Conservation (phyloP, 2,329 filamentous ascomycete species). For the Calonectria henricotiae region DNA sequence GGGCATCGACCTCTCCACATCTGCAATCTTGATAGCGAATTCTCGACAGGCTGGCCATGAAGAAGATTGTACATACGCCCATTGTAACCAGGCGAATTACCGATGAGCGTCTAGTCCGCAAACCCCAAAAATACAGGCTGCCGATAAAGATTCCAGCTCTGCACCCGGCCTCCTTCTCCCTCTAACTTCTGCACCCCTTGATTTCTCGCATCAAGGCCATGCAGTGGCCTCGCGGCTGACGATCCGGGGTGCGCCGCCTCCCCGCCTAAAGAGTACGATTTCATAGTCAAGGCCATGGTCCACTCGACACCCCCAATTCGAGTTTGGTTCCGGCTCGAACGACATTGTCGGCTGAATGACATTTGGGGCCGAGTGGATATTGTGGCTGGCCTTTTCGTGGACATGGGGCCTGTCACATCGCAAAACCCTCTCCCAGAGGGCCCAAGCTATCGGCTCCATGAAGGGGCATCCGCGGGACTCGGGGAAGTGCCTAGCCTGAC, state of each 20-base stretch:
- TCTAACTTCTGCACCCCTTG: slow-evolving; percentile 40
- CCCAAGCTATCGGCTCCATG: slow-evolving; percentile 23
- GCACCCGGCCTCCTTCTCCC: slow-evolving; percentile 20
- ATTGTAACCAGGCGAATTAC: slow-evolving; percentile 35
- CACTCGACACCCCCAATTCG: slow-evolving; percentile 40
- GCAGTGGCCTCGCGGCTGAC: slow-evolving; percentile 45
- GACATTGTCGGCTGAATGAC: slow-evolving; percentile 47
- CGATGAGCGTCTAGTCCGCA: not conserved
- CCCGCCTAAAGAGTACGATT: slow-evolving; percentile 37
- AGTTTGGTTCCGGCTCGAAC: slow-evolving; percentile 41
- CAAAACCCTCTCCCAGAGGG: slow-evolving; percentile 26
- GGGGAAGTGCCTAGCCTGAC: slow-evolving; percentile 28
- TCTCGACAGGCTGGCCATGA: slow-evolving; percentile 29
- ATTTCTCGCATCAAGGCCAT: slow-evolving; percentile 49
- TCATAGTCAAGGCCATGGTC: slow-evolving; percentile 40
- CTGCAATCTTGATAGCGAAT: slow-evolving; percentile 48
- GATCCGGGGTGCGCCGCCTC: slow-evolving; percentile 51
- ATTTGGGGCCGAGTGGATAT: slow-evolving; percentile 47
- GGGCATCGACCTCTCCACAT: slow-evolving; percentile 43
- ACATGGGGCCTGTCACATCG: slow-evolving; percentile 38
- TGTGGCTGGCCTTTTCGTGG: slow-evolving; percentile 38
- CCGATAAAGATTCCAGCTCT: not conserved
- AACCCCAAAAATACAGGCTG: not conserved
- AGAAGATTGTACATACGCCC: slow-evolving; percentile 34
- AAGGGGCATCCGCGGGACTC: slow-evolving; percentile 32